Base-by-base conservation (phyloP, 495 filamentous ascomycete genomes). In the Evansstolkia leycettana region DNA sequence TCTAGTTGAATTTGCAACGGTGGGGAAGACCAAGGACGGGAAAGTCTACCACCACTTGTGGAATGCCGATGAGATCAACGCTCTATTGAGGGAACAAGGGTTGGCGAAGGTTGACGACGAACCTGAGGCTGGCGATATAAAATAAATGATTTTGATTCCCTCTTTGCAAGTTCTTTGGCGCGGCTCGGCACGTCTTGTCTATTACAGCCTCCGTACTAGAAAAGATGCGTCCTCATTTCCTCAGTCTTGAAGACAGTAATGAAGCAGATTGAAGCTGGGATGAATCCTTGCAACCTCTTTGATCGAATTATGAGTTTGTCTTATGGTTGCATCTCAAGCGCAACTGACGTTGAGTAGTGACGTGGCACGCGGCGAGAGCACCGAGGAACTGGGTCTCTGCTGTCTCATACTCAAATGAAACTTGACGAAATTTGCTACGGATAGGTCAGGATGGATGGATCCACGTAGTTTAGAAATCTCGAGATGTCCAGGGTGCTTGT, bases 41-140 rank as follows among this genome's bases (percentile, higher is more conserved):
- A 88, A 89, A 67, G 82, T 96, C 50, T 96, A 94, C 70, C 90
- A 99, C 58, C 84, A 90, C 54, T 69, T 99, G 46, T 99, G 90
- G 90, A 85, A 71, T 50, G 92, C 87, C 28, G 89, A 96, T 44
- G 90, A 95, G 70, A 99, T 99, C 51, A 87, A 81, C 52, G 76
- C 84, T 28, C 70, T 99, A 54, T 65, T 99, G 49, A 89, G 82
- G 66, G 85, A 96, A 68, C 88, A 96, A 54, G 86, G 86, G 51
- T 57, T 99, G 56, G 92, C 86, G 37, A 95, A 93, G 72, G 72
- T 79, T 33, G 80, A 88, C 54, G 78, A 76, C 40, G 78, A 76
- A 50, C 66, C 75, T 33, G 86, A 93, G 56, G 75, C 60, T 69
- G 69, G 62, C 41, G 68, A 69, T 37, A 48, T 56, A 42, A 65